phyloP scores from a whole-genome alignment of 2,329 filamentous ascomycete species.

The Cladobotryum protrusum region DNA sequence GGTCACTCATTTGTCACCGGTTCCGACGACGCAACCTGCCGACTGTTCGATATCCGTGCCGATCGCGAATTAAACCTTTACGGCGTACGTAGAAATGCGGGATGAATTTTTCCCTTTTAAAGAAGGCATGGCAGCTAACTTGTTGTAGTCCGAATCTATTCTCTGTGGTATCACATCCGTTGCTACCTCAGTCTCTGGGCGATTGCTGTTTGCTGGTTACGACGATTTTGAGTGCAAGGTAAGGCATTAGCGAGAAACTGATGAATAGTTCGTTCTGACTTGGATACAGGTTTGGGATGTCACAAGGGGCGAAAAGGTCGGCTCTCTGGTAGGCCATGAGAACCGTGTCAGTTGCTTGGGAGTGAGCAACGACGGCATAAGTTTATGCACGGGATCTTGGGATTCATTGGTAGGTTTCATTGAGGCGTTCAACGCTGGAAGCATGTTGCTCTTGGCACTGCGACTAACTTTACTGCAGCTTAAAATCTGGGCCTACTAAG shows the following conservation, averaged over 20 bases:
- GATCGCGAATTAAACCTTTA: slow-evolving; percentile 72
- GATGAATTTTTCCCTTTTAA: not conserved
- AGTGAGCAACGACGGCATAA: slow-evolving; percentile 98
- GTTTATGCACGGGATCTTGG: slow-evolving; percentile 98
- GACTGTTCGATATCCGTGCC: slow-evolving; percentile 94
- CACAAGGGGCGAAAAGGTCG: slow-evolving; percentile 92
- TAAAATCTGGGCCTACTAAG: slow-evolving; percentile 81
- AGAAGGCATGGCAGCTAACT: slow-evolving; percentile 15
- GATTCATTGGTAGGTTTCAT: slow-evolving; percentile 79
- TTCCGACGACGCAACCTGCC: slow-evolving; percentile 94
- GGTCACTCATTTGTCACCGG: slow-evolving; percentile 97
- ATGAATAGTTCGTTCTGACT: slow-evolving; percentile 11
- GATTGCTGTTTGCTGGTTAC: slow-evolving; percentile 92
- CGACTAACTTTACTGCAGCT: slow-evolving; percentile 46
- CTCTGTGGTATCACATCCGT: slow-evolving; percentile 98
- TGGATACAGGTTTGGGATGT: slow-evolving; percentile 86
- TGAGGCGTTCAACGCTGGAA: not conserved
- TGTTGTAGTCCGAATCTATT: slow-evolving; percentile 79
- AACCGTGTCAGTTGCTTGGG: slow-evolving; percentile 98
- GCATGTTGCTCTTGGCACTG: not conserved
- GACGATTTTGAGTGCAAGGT: slow-evolving; percentile 99
- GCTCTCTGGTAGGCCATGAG: slow-evolving; percentile 92
- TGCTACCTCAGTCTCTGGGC: slow-evolving; percentile 92
- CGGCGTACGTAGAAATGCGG: slow-evolving; percentile 44
- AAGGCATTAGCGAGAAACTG: slow-evolving; percentile 24